Conservation (phyloP, 2,329 filamentous ascomycete genomes). For the Macrophomina tecta region DNA sequence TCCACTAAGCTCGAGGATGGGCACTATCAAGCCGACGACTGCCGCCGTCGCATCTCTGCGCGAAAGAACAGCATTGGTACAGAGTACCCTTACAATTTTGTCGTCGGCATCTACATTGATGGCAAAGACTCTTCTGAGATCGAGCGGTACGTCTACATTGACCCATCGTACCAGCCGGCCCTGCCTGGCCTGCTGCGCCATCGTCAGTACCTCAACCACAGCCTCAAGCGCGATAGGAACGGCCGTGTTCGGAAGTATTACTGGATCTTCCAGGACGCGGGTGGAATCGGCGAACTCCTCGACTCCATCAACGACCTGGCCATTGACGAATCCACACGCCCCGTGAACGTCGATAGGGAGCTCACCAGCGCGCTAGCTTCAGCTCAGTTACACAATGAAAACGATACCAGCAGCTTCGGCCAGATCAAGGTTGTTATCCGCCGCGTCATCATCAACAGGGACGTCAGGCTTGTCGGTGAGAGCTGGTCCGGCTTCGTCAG, state of each 20-base stretch:
- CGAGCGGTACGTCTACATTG: neutral
- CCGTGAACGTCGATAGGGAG: neutral
- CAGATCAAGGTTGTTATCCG: constrained; percentile 7
- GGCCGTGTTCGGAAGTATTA: neutral
- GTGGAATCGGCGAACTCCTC: neutral
- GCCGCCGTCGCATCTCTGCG: too few species aligned
- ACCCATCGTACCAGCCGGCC: neutral
- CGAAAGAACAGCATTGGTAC: too few species aligned
- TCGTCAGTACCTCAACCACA: neutral
- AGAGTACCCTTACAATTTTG: neutral
- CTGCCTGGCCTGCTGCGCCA: neutral
- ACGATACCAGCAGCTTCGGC: neutral
- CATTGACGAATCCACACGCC: neutral
- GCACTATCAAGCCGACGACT: neutral
- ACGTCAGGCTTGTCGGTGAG: neutral
- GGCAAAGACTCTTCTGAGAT: neutral
- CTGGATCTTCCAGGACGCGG: neutral
- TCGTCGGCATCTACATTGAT: neutral
- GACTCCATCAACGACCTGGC: neutral
- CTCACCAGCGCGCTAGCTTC: neutral
- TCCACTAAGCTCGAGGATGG: neutral
- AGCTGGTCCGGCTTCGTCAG: neutral
- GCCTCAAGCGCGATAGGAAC: neutral
- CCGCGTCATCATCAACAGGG: neutral
- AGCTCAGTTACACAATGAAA: neutral